Percentiles rank a stretch among this genome's conserved stretches.
phyloP scores from a whole-genome alignment of 1,139 yeast genomes.

The Kodamaea arcana region DNA sequence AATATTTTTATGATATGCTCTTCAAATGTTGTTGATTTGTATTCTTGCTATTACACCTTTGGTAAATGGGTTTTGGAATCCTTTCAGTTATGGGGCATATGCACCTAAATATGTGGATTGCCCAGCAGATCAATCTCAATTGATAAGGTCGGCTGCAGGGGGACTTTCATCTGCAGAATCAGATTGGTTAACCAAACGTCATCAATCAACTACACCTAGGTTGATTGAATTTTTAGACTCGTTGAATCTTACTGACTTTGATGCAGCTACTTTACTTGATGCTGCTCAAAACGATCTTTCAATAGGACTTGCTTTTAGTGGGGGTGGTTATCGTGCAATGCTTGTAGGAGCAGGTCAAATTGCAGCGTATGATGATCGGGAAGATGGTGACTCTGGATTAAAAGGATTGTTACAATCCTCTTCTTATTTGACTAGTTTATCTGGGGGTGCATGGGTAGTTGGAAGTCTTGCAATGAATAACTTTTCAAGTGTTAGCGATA shows the following conservation, averaged over 20 bases:
- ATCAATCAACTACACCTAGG: constrained; percentile 47
- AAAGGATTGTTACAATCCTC: constrained; percentile 19
- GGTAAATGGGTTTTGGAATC: not conserved
- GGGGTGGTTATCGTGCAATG: constrained; percentile 94
- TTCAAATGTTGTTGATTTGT: too few species aligned
- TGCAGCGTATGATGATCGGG: constrained; percentile 72
- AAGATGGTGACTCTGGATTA: constrained; percentile 21
- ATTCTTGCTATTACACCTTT: not conserved
- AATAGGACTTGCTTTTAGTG: constrained; percentile 77
- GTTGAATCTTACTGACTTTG: constrained; percentile 15
- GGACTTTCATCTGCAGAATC: constrained; percentile 32
- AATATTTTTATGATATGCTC: not conserved
- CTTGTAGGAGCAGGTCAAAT: constrained; percentile 79
- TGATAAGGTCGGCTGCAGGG: not conserved
- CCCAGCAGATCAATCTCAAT: not conserved
- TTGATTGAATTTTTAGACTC: constrained; percentile 32
- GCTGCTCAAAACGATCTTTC: constrained; percentile 30
- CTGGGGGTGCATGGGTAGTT: constrained; percentile 21
- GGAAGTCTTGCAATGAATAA: constrained; percentile 14
- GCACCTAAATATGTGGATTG: not conserved
- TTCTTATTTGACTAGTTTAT: constrained; percentile 18
- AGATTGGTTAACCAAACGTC: constrained; percentile 45
- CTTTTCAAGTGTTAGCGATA: constrained; percentile 12
- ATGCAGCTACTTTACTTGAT: constrained; percentile 13
- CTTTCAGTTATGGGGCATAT: not conserved